Percentiles rank a stretch among this genome's conserved stretches.
Conservation (phyloP, 1,139 yeast genomes). For the Protomyces macrosporus region DNA sequence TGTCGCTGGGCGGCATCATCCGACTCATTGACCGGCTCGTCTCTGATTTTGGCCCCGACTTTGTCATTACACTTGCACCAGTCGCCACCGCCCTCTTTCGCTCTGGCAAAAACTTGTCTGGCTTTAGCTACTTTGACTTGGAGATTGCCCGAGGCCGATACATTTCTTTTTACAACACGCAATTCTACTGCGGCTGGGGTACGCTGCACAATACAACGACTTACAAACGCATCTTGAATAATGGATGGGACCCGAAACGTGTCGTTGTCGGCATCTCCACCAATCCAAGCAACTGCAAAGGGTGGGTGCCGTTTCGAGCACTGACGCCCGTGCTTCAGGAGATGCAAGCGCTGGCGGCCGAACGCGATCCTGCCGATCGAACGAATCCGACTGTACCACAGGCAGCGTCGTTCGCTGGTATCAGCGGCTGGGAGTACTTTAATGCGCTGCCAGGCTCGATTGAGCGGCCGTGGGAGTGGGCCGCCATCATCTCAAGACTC, state of each 20-base stretch:
- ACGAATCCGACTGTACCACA: background rate
- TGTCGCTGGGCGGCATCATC: conserved; percentile 8
- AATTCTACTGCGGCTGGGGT: conserved; percentile 9
- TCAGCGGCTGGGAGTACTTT: conserved; percentile 22
- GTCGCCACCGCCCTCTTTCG: conserved; percentile 11
- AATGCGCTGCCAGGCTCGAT: conserved; percentile 2
- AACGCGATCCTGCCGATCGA: background rate
- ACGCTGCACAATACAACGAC: background rate
- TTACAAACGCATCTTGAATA: conserved; percentile 1
- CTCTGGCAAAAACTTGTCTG: conserved; percentile 10
- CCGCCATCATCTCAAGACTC: background rate
- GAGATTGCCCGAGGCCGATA: conserved; percentile 3
- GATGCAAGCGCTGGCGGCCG: background rate
- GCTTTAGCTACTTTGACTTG: conserved; percentile 2
- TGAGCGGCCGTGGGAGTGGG: conserved; percentile 12
- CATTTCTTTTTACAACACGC: conserved; percentile 15
- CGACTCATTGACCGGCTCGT: conserved; percentile 13
- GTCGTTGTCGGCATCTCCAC: conserved; percentile 15
- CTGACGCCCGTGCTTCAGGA: background rate
- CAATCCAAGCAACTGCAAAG: conserved; percentile 4
- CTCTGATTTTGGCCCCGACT: background rate
- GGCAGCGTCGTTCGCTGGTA: background rate
- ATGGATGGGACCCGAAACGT: background rate
- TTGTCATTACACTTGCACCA: conserved; percentile 13
- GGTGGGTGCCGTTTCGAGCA: conserved; percentile 9